Conservation (phyloP, 2,329 filamentous ascomycete genomes). For the Myotisia sp. region DNA sequence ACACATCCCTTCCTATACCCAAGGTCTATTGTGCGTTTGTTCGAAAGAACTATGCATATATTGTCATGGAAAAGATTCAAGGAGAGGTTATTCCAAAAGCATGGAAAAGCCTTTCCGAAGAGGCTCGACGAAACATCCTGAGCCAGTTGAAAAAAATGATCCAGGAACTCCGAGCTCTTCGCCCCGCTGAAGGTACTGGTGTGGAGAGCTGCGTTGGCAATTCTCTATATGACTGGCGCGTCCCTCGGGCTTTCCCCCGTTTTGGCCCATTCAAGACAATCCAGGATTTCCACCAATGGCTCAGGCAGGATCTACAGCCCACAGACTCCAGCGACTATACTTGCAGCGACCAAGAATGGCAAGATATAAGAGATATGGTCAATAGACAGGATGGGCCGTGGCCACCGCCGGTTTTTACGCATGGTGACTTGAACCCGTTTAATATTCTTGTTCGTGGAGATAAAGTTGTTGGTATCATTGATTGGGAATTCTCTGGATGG, state of each 20-base stretch:
- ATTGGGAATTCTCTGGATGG: slow-evolving; percentile 7
- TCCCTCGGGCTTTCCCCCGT: slow-evolving; percentile 1
- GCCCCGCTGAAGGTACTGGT: slow-evolving; percentile 6
- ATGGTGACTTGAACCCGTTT: slow-evolving; percentile 29
- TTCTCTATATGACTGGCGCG: not conserved
- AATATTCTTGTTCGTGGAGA: slow-evolving; percentile 18
- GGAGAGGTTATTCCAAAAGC: slow-evolving; percentile 16
- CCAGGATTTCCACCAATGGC: slow-evolving; percentile 21
- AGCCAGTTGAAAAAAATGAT: slow-evolving; percentile 8
- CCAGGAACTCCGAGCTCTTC: slow-evolving; percentile 11
- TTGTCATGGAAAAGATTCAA: slow-evolving; percentile 33
- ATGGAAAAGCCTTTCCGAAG: slow-evolving; percentile 11
- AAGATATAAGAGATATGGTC: slow-evolving; percentile 23
- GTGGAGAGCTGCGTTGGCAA: slow-evolving; percentile 8
- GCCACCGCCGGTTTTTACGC: slow-evolving; percentile 32
- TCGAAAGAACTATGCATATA: slow-evolving; percentile 28
- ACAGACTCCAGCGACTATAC: slow-evolving; percentile 11
- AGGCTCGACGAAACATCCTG: slow-evolving; percentile 7
- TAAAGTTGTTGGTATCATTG: slow-evolving; percentile 3
- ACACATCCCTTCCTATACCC: slow-evolving; percentile 35
- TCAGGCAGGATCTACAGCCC: slow-evolving; percentile 16
- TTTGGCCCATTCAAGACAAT: slow-evolving; percentile 23
- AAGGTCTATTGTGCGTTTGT: slow-evolving; percentile 33
- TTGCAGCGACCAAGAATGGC: slow-evolving; percentile 14
- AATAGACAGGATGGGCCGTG: slow-evolving; percentile 24